phyloP scores from a whole-genome alignment of 225 moss, liverwort and hornwort genomes.

The Sphagnum tenellum region DNA sequence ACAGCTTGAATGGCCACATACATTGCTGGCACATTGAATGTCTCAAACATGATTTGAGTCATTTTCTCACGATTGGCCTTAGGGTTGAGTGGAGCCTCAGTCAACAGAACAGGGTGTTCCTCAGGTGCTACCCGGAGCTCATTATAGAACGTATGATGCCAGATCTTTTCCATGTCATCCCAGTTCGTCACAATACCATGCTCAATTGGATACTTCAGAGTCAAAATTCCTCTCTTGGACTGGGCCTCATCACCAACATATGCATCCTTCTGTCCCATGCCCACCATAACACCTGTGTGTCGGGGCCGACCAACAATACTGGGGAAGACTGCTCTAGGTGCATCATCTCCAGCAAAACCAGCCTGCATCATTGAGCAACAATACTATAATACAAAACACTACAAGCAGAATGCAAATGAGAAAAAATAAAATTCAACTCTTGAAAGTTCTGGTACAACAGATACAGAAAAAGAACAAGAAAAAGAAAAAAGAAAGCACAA shows the following conservation, averaged over 20 bases:
- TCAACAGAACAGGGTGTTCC: slow-evolving; percentile 50
- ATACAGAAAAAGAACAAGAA: no score
- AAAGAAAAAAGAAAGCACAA: no score
- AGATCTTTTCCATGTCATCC: slow-evolving; percentile 69
- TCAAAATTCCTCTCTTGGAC: slow-evolving; percentile 54
- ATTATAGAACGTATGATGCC: slow-evolving; percentile 64
- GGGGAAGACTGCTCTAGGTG: slow-evolving; percentile 88
- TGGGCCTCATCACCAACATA: slow-evolving; percentile 61
- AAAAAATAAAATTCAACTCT: no score
- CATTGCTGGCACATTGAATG: slow-evolving; percentile 54
- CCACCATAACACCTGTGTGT: slow-evolving; percentile 62
- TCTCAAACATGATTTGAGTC: slow-evolving; percentile 68
- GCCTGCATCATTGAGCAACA: slow-evolving; percentile 29
- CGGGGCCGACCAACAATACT: slow-evolving; percentile 85
- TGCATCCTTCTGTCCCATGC: slow-evolving; percentile 61
- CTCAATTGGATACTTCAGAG: slow-evolving; percentile 57
- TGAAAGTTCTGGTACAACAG: no score
- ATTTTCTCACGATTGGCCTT: slow-evolving; percentile 68
- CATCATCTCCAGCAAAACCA: slow-evolving; percentile 92
- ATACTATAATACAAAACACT: not conserved
- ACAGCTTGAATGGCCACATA: slow-evolving; percentile 60
- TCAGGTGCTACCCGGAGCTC: slow-evolving; percentile 57
- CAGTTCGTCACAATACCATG: slow-evolving; percentile 61
- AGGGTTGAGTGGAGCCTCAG: slow-evolving; percentile 55
- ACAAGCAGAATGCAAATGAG: no score